Base-by-base conservation (phyloP, 1,139 yeast species). In the Geotrichum histeridarum region DNA sequence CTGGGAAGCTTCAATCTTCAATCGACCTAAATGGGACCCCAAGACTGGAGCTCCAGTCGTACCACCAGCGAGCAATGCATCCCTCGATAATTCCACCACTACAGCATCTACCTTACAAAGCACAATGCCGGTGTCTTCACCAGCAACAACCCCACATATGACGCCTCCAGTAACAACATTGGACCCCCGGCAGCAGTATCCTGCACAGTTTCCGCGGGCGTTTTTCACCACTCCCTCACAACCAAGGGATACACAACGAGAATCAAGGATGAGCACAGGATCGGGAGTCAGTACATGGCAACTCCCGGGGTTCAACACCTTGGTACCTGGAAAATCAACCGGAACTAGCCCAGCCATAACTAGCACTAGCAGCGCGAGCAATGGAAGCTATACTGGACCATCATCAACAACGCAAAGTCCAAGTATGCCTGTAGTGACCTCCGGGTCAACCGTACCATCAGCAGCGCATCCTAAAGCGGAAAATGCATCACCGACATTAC, bases 1-100 rank as follows among this genome's bases (percentile, higher is more conserved):
- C 15, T 53, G 55, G 55, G 55, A 53, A 12, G 41, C 42, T 5
- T 44, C 53, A 7, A 35, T 53, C 46, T 48, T 53, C 22, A 53
- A 50, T 37, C 27, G 47, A 41, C 1, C 35, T 11, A 45, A 41
- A 12, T 17, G 9, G 31, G 42, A 46, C 33, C 17, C 44, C 22
- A 18, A 17, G n/a, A n/a, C 39, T 8, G 15, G 17, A 37, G 15
- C 17, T 14, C 39, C 14, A 17, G n/a, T 9, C 41, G 14, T 27
- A 12, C n/a, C 35, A 32, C 22, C 36, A 39, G 32, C 15, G 45
- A 38, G 37, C 22, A 38, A 41, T 17, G 9, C 27, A 4, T 14
- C 30, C 17, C 31, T 4, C 37, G 22, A 11, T 7, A 17, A 22
- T 6, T 30, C 36, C 33, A 27, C 33, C 27, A 27, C 36, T 43